Conservation (phyloP, 176 grass and related monocot species). For the Canna indica region DNA sequence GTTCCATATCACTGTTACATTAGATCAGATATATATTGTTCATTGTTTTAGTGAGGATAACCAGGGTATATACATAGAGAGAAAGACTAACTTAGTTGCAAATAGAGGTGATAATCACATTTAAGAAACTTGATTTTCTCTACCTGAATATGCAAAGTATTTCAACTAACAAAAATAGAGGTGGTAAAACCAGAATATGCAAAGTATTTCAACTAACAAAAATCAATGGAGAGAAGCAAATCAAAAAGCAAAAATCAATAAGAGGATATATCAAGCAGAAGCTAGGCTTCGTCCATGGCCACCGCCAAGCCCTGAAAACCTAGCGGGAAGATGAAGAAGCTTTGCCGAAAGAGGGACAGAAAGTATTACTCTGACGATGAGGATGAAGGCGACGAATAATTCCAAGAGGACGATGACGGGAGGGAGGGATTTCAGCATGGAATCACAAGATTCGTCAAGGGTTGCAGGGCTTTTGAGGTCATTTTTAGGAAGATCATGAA, state of each 20-base stretch:
- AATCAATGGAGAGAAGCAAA: neutral
- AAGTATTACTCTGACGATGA: conserved; percentile 75
- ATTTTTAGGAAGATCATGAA: conserved; percentile 83
- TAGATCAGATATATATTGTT: no score
- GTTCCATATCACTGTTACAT: no score
- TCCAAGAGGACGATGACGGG: conserved; percentile 10
- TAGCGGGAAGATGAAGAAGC: conserved; percentile 58
- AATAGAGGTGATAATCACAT: no score
- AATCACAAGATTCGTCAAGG: conserved; percentile 55
- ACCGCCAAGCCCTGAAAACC: conserved; percentile 42
- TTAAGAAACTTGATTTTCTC: no score
- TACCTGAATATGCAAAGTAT: no score
- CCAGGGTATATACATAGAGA: no score
- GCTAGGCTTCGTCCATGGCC: conserved; percentile 20
- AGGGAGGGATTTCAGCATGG: conserved; percentile 19
- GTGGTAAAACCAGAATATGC: neutral
- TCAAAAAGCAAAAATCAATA: neutral
- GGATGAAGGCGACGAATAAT: neutral
- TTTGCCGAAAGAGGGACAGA: conserved; percentile 66
- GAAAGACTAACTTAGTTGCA: no score
- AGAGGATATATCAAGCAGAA: conserved; percentile 26
- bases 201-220: neutral
- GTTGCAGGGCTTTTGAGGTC: conserved; percentile 65
- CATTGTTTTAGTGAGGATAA: no score
- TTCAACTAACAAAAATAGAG: no score